Evolutionary conservation across 2,329 filamentous ascomycete genomes (phyloP).

Genomic region (Penicillium paneum): DNA sequence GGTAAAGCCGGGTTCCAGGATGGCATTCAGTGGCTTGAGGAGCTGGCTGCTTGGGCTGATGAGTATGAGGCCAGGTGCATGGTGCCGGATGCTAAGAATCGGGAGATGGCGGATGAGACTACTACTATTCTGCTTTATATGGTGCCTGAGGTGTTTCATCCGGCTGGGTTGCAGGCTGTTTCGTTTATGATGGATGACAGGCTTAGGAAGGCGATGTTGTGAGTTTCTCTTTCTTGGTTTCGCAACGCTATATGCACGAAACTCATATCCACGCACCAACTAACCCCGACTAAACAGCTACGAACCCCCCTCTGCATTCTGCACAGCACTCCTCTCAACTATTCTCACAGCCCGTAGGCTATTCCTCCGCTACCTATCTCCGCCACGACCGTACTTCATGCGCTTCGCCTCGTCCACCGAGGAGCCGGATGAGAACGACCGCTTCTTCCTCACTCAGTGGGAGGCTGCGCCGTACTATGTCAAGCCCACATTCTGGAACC

Average conservation of each 20-base stretch:
- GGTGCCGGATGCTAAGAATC: conserved; percentile 52
- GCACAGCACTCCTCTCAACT: conserved; percentile 42
- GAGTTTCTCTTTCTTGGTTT: conserved; percentile 24
- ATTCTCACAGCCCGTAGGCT: conserved; percentile 55
- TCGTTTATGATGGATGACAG: conserved; percentile 62
- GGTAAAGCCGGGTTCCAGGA: conserved; percentile 44
- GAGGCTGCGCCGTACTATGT: conserved; percentile 65
- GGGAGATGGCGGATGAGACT: conserved; percentile 57
- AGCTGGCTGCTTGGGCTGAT: conserved; percentile 50
- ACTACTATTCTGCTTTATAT: conserved; percentile 60
- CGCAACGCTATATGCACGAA: neutral
- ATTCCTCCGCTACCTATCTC: conserved; percentile 55
- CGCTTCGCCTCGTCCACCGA: conserved; percentile 43
- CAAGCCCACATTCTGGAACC: conserved; percentile 57
- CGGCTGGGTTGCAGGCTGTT: conserved; percentile 51
- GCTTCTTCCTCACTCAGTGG: conserved; percentile 52
- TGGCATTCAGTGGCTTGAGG: conserved; percentile 53
- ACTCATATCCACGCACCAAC: neutral
- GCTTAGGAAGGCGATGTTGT: conserved; percentile 64
- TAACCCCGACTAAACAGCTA: conserved; percentile 31
- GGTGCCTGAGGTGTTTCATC: conserved; percentile 47
- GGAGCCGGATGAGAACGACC: conserved; percentile 53
- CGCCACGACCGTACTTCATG: conserved; percentile 53
- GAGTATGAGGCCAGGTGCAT: conserved; percentile 60
- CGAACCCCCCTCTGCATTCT: conserved; percentile 36